Conservation (phyloP, 2,329 filamentous ascomycete species). For the Fusarium siculi region DNA sequence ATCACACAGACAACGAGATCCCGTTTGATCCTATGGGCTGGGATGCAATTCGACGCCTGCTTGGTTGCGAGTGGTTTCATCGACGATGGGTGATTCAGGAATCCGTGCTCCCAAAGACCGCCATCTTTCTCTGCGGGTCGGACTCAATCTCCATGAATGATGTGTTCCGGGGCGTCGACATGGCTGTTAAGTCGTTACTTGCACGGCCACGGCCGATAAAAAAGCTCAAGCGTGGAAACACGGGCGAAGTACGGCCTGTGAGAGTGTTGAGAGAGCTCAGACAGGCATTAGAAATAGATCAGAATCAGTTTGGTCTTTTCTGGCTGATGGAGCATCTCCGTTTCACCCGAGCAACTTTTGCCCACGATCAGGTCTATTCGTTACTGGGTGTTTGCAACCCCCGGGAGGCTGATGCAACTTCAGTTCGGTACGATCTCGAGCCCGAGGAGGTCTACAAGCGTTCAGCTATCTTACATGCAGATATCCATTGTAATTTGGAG, state of each 20-base stretch:
- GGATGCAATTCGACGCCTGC: background rate
- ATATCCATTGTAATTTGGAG: background rate
- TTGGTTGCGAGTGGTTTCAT: background rate
- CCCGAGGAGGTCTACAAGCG: background rate
- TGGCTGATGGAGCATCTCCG: background rate
- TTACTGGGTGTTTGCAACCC: background rate
- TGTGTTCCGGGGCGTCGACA: background rate
- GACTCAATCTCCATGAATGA: background rate
- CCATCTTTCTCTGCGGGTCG: background rate
- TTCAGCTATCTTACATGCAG: background rate
- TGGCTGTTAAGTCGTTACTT: background rate
- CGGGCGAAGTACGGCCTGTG: background rate
- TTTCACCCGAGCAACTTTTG: background rate
- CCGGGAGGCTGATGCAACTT: background rate
- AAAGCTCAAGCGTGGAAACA: background rate
- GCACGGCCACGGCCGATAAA: background rate
- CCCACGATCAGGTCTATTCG: background rate
- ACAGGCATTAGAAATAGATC: background rate
- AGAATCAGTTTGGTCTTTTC: background rate
- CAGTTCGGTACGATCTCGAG: background rate
- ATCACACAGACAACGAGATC: background rate
- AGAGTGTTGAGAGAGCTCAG: background rate
- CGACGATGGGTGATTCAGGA: background rate
- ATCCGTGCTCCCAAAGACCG: background rate
- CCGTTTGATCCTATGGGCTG: background rate